phyloP scores from a whole-genome alignment of 2,329 filamentous ascomycete species.

The Cylindrodendrum hubeiense region DNA sequence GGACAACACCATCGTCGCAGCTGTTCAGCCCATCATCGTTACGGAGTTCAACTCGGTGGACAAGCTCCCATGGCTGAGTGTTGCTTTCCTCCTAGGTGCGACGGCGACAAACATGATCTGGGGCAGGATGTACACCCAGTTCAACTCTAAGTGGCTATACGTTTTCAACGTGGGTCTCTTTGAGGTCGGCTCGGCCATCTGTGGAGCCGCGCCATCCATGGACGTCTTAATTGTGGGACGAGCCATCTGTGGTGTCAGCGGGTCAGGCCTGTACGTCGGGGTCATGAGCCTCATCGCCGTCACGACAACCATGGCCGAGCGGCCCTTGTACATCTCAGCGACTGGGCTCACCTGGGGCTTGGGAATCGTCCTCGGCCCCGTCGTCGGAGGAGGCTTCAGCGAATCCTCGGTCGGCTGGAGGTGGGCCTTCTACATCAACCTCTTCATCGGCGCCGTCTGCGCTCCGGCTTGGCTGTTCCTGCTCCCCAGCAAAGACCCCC shows the following conservation, averaged over 20 bases:
- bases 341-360: slow-evolving; percentile 3
- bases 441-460: slow-evolving; percentile 57
- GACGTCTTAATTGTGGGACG: slow-evolving; percentile 4
- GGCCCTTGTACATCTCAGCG: slow-evolving; percentile 1
- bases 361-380: slow-evolving; percentile 3
- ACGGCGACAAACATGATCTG: too few species aligned
- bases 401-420: slow-evolving; percentile 29
- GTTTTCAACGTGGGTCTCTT: background rate
- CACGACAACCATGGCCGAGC: background rate
- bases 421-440: slow-evolving; percentile 58
- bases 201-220: slow-evolving; percentile 10
- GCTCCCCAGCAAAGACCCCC: slow-evolving; percentile 39
- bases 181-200: slow-evolving; percentile 9
- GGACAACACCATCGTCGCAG: too few species aligned
- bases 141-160: too few species aligned
- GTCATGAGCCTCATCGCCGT: slow-evolving; percentile 1
- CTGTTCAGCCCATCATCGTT: too few species aligned
- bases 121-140: too few species aligned
- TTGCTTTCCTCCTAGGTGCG: too few species aligned
- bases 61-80: too few species aligned
- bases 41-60: too few species aligned
- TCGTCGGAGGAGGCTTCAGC: slow-evolving; percentile 5
- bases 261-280: slow-evolving; percentile 2
- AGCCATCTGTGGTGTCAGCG: background rate
- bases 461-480: slow-evolving; percentile 47